phyloP scores from a whole-genome alignment of 202 grass and related monocot genomes.

The Hordeum pubiflorum region DNA sequence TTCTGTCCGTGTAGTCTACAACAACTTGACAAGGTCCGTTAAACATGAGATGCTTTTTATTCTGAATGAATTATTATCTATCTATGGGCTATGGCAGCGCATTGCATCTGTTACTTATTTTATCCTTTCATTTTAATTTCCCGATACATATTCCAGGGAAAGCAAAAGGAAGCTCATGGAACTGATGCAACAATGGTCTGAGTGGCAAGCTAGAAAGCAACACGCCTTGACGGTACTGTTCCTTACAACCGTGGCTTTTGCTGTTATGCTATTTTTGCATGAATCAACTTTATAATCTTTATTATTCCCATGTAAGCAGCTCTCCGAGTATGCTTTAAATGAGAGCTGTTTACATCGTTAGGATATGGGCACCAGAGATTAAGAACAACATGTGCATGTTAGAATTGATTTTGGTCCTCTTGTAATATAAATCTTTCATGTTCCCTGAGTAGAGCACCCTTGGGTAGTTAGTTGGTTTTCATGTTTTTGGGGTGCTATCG shows the following conservation, averaged over 20 bases:
- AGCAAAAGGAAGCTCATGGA: slow-evolving; percentile 80
- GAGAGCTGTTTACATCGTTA: not conserved
- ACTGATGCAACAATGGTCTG: slow-evolving; percentile 79
- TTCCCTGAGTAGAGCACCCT: not conserved
- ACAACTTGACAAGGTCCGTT: slow-evolving; percentile 65
- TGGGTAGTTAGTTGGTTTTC: not conserved
- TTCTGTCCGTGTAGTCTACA: slow-evolving; percentile 63
- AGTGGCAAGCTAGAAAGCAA: slow-evolving; percentile 62
- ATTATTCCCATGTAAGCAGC: not conserved
- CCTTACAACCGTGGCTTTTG: not conserved
- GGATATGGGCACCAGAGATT: not conserved
- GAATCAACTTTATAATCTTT: not conserved
- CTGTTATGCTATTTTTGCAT: not conserved
- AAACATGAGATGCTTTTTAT: not conserved
- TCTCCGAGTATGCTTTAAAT: not conserved
- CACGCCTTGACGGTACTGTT: slow-evolving; percentile 20
- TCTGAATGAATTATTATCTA: not conserved
- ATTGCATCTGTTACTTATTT: not conserved
- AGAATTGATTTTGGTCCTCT: not conserved
- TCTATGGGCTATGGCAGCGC: not conserved
- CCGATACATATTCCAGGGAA: slow-evolving; percentile 50
- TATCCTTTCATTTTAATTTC: not conserved
- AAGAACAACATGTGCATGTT: not conserved
- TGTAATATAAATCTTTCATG: not conserved
- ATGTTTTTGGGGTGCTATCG: not conserved